Percentiles rank a stretch among this genome's conserved stretches.
Conservation (phyloP, 1,139 yeast genomes). For the Entelexis paramagnoliae region DNA sequence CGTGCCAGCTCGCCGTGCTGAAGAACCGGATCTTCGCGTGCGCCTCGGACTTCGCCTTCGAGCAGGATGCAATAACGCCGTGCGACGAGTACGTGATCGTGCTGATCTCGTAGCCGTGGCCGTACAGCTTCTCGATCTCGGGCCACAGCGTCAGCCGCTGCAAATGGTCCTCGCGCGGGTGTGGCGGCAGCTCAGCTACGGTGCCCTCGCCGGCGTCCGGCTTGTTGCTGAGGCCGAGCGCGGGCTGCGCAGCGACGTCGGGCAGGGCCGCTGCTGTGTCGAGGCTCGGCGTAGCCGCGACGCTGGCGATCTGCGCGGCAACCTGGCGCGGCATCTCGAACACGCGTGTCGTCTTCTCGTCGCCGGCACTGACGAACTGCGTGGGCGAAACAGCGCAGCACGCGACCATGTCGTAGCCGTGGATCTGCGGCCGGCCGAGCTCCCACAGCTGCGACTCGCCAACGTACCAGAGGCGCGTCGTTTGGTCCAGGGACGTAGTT, state of each 20-base stretch:
- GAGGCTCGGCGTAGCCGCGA: too few species aligned
- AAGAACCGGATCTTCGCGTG: conserved; percentile 82
- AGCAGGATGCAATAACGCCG: conserved; percentile 38
- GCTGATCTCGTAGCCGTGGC: conserved; percentile 92
- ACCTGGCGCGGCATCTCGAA: conserved; percentile 85
- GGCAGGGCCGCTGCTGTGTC: conserved; percentile 40
- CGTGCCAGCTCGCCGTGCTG: conserved; percentile 54
- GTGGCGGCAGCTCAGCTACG: conserved; percentile 6
- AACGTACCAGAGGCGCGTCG: conserved; percentile 73
- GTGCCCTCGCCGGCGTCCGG: conserved; percentile 19
- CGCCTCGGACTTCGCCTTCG: conserved; percentile 70
- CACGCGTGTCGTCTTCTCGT: conserved; percentile 82
- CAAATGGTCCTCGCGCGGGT: conserved; percentile 41
- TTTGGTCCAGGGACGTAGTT: conserved; percentile 82
- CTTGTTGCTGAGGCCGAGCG: conserved; percentile 86
- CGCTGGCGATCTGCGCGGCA: conserved; percentile 43
- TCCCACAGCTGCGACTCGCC: conserved; percentile 41
- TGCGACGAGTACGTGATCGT: conserved; percentile 62
- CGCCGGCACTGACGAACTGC: conserved; percentile 85
- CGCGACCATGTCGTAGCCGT: conserved; percentile 93
- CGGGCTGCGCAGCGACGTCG: conserved; percentile 75
- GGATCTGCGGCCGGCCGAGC: conserved; percentile 93
- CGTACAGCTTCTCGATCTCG: conserved; percentile 85
- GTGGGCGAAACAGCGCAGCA: conserved; percentile 52
- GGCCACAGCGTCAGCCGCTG: conserved; percentile 94